Evolutionary conservation across 2,329 filamentous ascomycete species (phyloP).

Genomic region (Aspergillus viridinutans): DNA sequence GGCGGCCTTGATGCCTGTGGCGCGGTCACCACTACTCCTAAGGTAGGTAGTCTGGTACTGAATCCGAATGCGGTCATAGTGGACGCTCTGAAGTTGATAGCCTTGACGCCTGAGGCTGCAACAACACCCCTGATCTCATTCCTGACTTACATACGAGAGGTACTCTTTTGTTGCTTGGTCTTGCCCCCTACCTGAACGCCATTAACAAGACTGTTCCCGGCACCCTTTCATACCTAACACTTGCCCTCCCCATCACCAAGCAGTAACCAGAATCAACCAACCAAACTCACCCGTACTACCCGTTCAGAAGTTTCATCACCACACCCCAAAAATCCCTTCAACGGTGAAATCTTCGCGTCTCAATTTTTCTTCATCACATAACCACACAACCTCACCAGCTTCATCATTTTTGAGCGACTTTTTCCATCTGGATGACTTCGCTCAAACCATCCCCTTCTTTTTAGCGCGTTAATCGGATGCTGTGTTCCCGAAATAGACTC

Average conservation of each 20-base stretch:
- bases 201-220: slow-evolving; percentile 11
- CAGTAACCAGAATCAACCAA: slow-evolving; percentile 18
- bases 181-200: not conserved
- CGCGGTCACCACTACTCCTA: not conserved
- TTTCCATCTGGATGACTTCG: slow-evolving; percentile 41
- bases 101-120: slow-evolving; percentile 14
- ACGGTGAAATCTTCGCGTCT: slow-evolving; percentile 26
- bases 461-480: slow-evolving; percentile 49
- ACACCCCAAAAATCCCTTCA: slow-evolving; percentile 32
- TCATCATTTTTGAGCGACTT: slow-evolving; percentile 44
- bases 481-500: slow-evolving; percentile 45
- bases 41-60: not conserved
- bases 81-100: not conserved
- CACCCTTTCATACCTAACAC: slow-evolving; percentile 8
- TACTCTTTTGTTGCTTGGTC: not conserved
- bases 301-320: slow-evolving; percentile 20
- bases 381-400: slow-evolving; percentile 38
- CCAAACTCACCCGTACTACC: slow-evolving; percentile 18
- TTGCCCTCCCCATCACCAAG: slow-evolving; percentile 4
- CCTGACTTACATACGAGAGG: not conserved
- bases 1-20: not conserved
- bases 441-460: slow-evolving; percentile 37
- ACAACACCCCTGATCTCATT: not conserved
- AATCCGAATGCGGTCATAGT: not conserved
- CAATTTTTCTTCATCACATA: slow-evolving; percentile 31